Base-by-base conservation (phyloP, 768 basidiomycete genomes). In the Phlebiopsis gigantea region DNA sequence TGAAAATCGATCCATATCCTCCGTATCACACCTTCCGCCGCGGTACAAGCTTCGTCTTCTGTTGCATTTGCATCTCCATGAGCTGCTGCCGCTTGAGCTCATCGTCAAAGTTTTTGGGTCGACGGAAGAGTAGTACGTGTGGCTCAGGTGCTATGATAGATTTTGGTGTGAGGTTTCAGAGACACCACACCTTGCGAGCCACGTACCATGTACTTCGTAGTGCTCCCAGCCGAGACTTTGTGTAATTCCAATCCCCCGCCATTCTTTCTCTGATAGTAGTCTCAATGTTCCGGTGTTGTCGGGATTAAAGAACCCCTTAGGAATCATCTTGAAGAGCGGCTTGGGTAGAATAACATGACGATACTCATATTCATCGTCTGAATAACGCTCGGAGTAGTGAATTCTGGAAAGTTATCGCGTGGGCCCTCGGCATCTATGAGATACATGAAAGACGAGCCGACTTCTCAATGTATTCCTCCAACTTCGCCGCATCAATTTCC, bases 141-240 rank as follows among this genome's bases (percentile, higher is more conserved):
- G 93, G 93, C 70, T 93, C 93, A 7, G 93, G 93, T 42, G 90
- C 92, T 93, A 62, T 1, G 21, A 30, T n/a, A 9, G 15, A 25
- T 45, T 39, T 10, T n/a, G 28, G 30, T n/a, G 28, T 48, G 47
- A 48, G 46, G 10, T 17, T 47, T 28, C 15, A 29, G 5, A 8
- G 14, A 39, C 46, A 19, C 26, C 24, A 15, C 34, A 39, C 17
- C 34, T 10, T 39, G 34, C 34, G 34, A 17, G 24, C 46, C 51
- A 61, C 79, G 61, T 61, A 88, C 93, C 90, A 66, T 98, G 95
- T n/a, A 95, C 90, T 76, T 95, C 94, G 65, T 95, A 98, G 65
- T 97, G 94, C 67, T 92, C 90, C 94, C 95, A 98, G 3, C 95
- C 95, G 22, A 96, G 76, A 71, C 91, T 94, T 73, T 99, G 96